Percentiles rank a stretch among this genome's conserved stretches.
Conservation (phyloP, 495 filamentous ascomycete genomes). For the Aspergillus homomorphus region DNA sequence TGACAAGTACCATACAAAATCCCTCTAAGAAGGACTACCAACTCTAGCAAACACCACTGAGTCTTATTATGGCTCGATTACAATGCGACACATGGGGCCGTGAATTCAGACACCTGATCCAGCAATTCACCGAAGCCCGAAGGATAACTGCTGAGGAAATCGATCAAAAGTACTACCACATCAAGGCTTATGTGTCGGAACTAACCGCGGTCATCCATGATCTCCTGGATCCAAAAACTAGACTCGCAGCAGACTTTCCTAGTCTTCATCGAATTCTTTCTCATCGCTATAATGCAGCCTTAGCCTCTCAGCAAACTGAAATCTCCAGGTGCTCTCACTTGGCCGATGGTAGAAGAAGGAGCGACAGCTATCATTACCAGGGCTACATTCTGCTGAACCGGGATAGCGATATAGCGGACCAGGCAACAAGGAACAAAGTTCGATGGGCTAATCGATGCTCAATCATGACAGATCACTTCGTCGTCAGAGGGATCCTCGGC, state of each 20-base stretch:
- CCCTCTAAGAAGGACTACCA: background rate
- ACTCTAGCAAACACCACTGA: background rate
- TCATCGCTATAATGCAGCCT: background rate
- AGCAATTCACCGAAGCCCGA: background rate
- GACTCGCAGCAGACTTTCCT: background rate
- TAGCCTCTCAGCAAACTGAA: background rate
- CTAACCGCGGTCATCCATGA: background rate
- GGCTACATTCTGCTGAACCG: background rate
- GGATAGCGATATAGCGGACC: background rate
- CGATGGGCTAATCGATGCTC: background rate
- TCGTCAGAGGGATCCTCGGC: background rate
- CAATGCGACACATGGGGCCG: background rate
- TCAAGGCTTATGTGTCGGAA: background rate
- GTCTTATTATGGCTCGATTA: background rate
- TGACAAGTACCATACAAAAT: background rate
- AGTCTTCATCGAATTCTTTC: background rate
- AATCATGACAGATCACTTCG: background rate
- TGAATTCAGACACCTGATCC: background rate
- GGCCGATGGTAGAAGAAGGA: background rate
- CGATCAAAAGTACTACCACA: background rate
- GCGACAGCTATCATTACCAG: background rate
- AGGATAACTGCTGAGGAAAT: no score
- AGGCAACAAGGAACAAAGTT: no score
- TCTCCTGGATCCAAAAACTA: background rate
- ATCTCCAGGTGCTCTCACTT: background rate